Evolutionary conservation across 805 yeast genomes (phyloP).

Genomic region (Lipomyces sp.): DNA sequence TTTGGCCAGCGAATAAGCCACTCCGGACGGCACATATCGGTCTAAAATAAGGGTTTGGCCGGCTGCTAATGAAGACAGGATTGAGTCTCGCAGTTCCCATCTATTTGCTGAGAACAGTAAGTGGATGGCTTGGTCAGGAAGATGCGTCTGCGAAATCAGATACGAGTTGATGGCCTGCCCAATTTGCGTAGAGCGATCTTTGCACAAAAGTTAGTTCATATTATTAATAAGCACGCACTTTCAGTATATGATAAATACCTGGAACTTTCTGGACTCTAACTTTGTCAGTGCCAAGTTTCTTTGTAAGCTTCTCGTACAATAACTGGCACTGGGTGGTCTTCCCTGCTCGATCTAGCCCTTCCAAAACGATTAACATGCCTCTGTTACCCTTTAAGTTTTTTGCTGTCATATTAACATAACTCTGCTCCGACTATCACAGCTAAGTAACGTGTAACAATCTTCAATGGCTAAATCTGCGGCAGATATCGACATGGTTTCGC

Average conservation of each 20-base stretch:
- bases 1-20: conserved; percentile 90
- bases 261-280: conserved; percentile 77
- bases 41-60: conserved; percentile 76
- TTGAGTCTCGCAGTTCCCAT: conserved; percentile 74
- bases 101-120: conserved; percentile 88
- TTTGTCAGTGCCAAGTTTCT: conserved; percentile 42
- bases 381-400: conserved; percentile 44
- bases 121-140: conserved; percentile 84
- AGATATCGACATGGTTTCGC: too few relatives aligned
- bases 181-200: conserved; percentile 77
- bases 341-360: conserved; percentile 95
- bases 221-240: neutral
- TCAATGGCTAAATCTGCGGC: too few relatives aligned
- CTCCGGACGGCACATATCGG: conserved; percentile 89
- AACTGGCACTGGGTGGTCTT: conserved; percentile 78
- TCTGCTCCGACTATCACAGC: neutral
- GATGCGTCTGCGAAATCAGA: conserved; percentile 53
- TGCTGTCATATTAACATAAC: conserved; percentile 9
- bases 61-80: conserved; percentile 51
- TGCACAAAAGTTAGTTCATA: neutral
- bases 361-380: conserved; percentile 80
- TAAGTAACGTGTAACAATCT: neutral
- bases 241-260: conserved; percentile 17
- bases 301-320: conserved; percentile 45
- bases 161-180: conserved; percentile 81